Evolutionary conservation across 352 stramenopile species (phyloP).

Genomic region (Phytopythium boreale): DNA sequence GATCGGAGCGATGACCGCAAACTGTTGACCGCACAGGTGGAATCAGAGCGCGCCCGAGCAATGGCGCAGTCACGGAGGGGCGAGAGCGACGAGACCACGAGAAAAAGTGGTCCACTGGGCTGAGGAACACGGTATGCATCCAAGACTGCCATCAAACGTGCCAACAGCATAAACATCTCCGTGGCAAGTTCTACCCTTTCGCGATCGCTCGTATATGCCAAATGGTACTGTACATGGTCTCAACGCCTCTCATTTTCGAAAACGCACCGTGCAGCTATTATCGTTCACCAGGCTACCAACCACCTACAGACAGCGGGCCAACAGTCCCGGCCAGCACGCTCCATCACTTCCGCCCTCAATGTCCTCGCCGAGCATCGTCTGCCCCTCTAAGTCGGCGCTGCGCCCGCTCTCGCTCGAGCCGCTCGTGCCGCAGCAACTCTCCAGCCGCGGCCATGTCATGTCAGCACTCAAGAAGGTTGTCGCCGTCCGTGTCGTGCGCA

Average conservation of each 20-base stretch:
- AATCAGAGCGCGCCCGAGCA: too few species aligned
- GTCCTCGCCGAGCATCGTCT: background rate
- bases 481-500: conserved; percentile 17
- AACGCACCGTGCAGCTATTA: too few species aligned
- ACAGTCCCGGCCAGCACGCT: too few species aligned
- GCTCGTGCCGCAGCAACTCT: conserved; percentile 16
- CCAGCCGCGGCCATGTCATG: conserved; percentile 15
- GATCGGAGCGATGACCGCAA: background rate
- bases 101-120: background rate
- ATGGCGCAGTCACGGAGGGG: too few species aligned
- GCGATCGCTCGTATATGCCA: background rate
- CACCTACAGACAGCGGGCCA: too few species aligned
- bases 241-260: too few species aligned
- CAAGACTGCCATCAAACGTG: background rate
- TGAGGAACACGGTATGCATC: background rate
- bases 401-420: background rate
- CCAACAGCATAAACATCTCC: background rate
- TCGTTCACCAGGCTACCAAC: too few species aligned
- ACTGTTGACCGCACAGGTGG: too few species aligned
- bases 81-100: background rate
- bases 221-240: too few species aligned
- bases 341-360: too few species aligned
- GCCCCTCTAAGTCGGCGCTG: background rate
- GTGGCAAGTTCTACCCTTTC: background rate
- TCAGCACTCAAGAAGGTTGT: conserved; percentile 25